Conservation (phyloP, 305 asterid species). For the Caryopteris hybrid region DNA sequence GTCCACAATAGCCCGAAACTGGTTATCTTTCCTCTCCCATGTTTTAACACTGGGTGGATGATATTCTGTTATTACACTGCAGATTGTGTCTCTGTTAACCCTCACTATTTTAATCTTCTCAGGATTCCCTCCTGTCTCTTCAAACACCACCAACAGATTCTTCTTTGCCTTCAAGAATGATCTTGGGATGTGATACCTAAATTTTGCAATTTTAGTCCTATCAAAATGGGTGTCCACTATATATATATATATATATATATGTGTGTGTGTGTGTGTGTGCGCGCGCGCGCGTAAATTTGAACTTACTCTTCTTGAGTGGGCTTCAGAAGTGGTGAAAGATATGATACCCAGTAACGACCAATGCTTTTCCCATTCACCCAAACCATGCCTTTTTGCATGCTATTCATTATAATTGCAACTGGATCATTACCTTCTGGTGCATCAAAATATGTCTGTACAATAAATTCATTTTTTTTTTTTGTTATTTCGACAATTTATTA, state of each 20-base stretch:
- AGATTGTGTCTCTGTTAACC: conserved; percentile 74
- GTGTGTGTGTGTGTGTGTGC: too few species aligned
- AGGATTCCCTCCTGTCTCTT: conserved; percentile 75
- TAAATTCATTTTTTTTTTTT: neutral
- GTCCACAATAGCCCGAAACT: conserved; percentile 26
- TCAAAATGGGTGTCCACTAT: too few species aligned
- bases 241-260: too few species aligned
- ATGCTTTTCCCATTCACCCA: conserved; percentile 80
- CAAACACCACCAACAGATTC: conserved; percentile 63
- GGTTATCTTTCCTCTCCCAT: conserved; percentile 49
- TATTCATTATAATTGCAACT: conserved; percentile 50
- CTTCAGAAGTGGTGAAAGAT: conserved; percentile 47
- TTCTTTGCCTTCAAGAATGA: conserved; percentile 51
- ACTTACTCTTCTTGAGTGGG: conserved; percentile 82
- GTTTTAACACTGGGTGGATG: conserved; percentile 51
- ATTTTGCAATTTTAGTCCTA: too few species aligned
- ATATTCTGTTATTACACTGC: conserved; percentile 54
- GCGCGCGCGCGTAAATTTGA: too few species aligned
- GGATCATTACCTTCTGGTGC: conserved; percentile 73
- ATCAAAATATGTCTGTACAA: conserved; percentile 52
- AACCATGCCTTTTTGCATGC: conserved; percentile 77
- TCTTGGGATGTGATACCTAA: conserved; percentile 81
- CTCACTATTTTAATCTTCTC: conserved; percentile 36
- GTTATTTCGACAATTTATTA: too few species aligned
- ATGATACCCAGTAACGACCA: conserved; percentile 84